phyloP scores from a whole-genome alignment of 768 basidiomycete genomes.

The Rhizopogon vesiculosus region DNA sequence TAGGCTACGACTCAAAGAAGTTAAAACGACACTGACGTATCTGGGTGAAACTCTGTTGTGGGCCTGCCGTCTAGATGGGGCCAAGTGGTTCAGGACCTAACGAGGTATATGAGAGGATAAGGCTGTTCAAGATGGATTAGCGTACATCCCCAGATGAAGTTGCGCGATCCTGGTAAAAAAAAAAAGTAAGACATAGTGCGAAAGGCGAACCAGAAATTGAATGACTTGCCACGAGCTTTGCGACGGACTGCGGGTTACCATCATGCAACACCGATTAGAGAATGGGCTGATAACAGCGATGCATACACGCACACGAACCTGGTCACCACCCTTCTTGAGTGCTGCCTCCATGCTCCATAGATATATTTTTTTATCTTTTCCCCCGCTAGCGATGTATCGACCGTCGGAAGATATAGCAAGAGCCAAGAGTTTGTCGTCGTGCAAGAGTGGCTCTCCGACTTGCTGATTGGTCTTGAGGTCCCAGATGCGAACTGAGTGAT shows the following conservation, averaged over 20 bases:
- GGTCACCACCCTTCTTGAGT: not conserved
- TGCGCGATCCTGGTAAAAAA: too few species aligned
- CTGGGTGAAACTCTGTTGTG: not conserved
- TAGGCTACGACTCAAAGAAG: not conserved
- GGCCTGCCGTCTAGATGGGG: not conserved
- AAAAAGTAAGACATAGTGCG: not conserved
- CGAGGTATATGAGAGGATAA: not conserved
- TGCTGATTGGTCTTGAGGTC: not conserved
- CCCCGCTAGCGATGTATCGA: conserved; percentile 79
- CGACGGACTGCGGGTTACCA: not conserved
- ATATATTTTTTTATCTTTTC: conserved; percentile 74
- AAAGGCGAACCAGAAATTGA: too few species aligned
- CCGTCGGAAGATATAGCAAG: conserved; percentile 85
- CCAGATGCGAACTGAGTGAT: not conserved
- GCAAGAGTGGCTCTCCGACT: conserved; percentile 22
- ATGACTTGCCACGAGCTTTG: not conserved
- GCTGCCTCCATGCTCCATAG: conserved; percentile 77
- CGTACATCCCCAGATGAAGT: too few species aligned
- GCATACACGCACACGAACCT: not conserved
- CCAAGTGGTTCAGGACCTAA: not conserved
- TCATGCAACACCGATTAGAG: not conserved
- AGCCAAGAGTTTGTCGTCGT: conserved; percentile 80
- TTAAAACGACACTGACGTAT: not conserved
- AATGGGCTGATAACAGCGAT: not conserved
- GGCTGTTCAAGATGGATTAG: too few species aligned